Evolutionary conservation across 192 early-diverging fungal species (phyloP), one percentile per base, ranked within the genome.

Genomic region (Phlyctochytrium planicorne): DNA sequence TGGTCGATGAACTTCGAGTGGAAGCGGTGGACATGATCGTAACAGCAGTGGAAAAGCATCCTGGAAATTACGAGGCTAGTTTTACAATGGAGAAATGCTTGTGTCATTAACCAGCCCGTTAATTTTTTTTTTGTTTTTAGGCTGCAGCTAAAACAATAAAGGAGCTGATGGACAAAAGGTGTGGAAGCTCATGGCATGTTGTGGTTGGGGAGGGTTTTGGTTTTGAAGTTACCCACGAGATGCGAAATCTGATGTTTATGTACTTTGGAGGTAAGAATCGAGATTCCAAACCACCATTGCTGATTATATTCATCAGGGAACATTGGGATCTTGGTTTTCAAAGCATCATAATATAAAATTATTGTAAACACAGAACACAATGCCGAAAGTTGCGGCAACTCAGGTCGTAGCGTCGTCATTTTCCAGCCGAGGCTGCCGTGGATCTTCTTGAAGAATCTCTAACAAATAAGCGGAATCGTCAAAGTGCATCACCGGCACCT

Each of bases 171-270:
- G 85, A 87, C 68, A 85, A 85, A 66, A 74, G 81, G 33, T 80
- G 77, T 67, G 85, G 85, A 3, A 83, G 70, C 60, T 82, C 83
- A 6, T 87, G 85, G 85, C 85, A 87, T 37, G 78, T 78, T 2
- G 80, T 87, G 14, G 79, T 87, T n/a, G 85, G 85, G 14, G 85
- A 87, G 75, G 85, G 85, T 6, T 87, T 84, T 63, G 85, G 83
- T 17, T 87, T 83, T 69, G 85, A 87, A 65, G 72, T 87, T 30
- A 86, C 84, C 23, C 80, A 86, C 63, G 84, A 86, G 63, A 72
- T 81, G 68, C 52, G 69, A 36, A 85, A 80, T 55, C 61, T 83
- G 47, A 74, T 86, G 64, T 85, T 81, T 68, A 85, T 86, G 82
- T 86, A 83, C 53, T 86, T 86, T 77, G 84, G 82, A 34, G 82